A percentile compares a stretch with the other conserved stretches of the same genome.
These are phyloP conservation scores for Aspergillaceae sp. DNA, from an alignment of 2,329 filamentous ascomycete genomes.

Conservation along the genomic window DNA sequence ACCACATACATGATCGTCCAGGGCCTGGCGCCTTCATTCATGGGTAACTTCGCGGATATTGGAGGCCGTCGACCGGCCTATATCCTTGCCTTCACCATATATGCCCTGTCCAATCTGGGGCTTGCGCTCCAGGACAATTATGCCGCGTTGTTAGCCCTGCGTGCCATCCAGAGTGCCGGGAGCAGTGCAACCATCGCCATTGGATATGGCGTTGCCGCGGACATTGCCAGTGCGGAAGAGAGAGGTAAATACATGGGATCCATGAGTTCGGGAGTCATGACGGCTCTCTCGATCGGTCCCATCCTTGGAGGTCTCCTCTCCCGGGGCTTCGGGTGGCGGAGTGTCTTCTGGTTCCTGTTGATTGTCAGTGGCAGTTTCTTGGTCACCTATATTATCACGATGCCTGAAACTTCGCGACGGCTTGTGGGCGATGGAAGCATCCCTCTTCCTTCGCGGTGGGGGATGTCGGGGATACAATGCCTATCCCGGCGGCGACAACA, in stretches of 20 bases:
- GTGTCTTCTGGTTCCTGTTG: conserved; percentile 25
- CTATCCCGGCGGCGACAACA: conserved; percentile 3
- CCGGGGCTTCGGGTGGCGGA: conserved; percentile 18
- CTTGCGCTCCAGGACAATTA: conserved; percentile 23
- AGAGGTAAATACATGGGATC: conserved; percentile 24
- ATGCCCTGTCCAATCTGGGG: conserved; percentile 23
- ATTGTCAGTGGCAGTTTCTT: conserved; percentile 15
- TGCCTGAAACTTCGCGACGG: conserved; percentile 25
- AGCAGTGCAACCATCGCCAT: conserved; percentile 21
- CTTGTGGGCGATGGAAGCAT: conserved; percentile 26
- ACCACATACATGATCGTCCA: conserved; percentile 23
- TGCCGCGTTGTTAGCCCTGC: conserved; percentile 20
- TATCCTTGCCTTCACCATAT: conserved; percentile 19
- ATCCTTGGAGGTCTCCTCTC: conserved; percentile 21
- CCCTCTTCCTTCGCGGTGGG: conserved; percentile 6
- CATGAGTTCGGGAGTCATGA: conserved; percentile 17
- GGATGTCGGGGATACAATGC: conserved; percentile 13
- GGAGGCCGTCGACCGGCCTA: conserved; percentile 24
- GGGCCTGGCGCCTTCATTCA: conserved; percentile 22
- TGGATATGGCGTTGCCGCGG: conserved; percentile 24
- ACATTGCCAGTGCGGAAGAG: conserved; percentile 23
- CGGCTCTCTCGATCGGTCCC: conserved; percentile 20
- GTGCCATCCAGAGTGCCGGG: conserved; percentile 24
- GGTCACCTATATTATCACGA: conserved; percentile 7
- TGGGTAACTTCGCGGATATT: conserved; percentile 23